Evolutionary conservation across 2,329 filamentous ascomycete species (phyloP).

Genomic region (Xylariaceae sp.): DNA sequence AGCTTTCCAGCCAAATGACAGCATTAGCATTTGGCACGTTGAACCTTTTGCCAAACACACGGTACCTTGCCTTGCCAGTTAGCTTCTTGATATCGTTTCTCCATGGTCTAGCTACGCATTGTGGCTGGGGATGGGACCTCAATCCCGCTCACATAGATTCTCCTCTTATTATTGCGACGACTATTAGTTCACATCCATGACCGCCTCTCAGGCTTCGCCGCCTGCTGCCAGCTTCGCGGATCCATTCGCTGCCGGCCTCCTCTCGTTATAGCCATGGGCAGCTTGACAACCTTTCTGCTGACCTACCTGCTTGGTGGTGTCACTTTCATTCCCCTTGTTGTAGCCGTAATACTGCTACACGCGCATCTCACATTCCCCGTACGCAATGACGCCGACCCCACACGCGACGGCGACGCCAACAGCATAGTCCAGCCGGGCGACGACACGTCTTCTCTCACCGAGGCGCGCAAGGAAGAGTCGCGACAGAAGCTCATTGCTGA

Average conservation of each 20-base stretch:
- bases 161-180: too few relatives aligned
- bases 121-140: too few relatives aligned
- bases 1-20: too few relatives aligned
- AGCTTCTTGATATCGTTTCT: too few relatives aligned
- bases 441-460: conserved; percentile 56
- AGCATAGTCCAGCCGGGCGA: conserved; percentile 53
- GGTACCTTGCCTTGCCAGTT: too few relatives aligned
- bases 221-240: conserved; percentile 16
- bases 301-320: conserved; percentile 81
- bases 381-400: conserved; percentile 32
- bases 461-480: conserved; percentile 54
- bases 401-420: conserved; percentile 25
- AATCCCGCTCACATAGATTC: too few relatives aligned
- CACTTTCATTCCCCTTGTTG: conserved; percentile 72
- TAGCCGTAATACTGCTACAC: conserved; percentile 54
- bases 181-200: conserved; percentile 18
- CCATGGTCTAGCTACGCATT: too few relatives aligned
- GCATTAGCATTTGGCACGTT: too few relatives aligned
- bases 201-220: conserved; percentile 14
- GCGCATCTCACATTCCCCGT: conserved; percentile 61
- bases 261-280: conserved; percentile 34
- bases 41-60: too few relatives aligned
- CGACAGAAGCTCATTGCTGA: conserved; percentile 51
- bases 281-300: conserved; percentile 54
- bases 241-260: conserved; percentile 14